A percentile compares a stretch with the other conserved stretches of the same genome.
phyloP scores from a whole-genome alignment of 1,284 basidiomycete genomes.

The Papiliotrema fonsecae region DNA sequence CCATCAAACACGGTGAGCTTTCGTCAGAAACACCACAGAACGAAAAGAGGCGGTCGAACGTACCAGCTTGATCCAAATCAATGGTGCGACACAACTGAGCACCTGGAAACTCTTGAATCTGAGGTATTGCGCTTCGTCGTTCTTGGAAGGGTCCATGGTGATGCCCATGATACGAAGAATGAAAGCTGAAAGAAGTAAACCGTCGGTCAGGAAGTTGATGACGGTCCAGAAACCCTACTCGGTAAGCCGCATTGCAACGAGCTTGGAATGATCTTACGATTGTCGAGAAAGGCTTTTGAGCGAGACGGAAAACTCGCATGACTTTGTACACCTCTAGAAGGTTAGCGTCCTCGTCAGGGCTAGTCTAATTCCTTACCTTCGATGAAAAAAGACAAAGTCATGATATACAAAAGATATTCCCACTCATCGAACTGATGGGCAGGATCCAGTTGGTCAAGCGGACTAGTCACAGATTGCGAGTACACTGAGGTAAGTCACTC shows the following conservation, averaged over 20 bases:
- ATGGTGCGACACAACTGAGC: constrained; percentile 75
- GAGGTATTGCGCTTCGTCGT: constrained; percentile 39
- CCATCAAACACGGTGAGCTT: constrained; percentile 49
- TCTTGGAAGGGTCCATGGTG: constrained; percentile 46
- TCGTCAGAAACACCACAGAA: neutral
- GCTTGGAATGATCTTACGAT: constrained; percentile 45
- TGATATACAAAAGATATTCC: constrained; percentile 70
- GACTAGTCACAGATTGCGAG: constrained; percentile 66
- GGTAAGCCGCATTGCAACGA: constrained; percentile 14
- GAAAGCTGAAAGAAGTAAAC: constrained; percentile 68
- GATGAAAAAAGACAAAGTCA: constrained; percentile 67
- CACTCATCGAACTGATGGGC: constrained; percentile 60
- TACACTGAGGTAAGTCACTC: constrained; percentile 54
- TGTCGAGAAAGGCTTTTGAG: constrained; percentile 26
- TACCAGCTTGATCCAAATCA: constrained; percentile 84
- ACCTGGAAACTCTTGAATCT: constrained; percentile 78
- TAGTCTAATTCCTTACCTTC: too few species aligned
- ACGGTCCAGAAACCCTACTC: constrained; percentile 68
- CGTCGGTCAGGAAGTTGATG: constrained; percentile 66
- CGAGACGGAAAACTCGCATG: constrained; percentile 55
- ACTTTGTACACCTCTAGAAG: constrained; percentile 51
- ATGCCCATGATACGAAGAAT: constrained; percentile 65
- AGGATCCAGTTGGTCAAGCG: constrained; percentile 37
- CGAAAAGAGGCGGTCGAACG: constrained; percentile 64
- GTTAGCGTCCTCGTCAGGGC: too few species aligned